Conservation (phyloP, 139 green algal species). For the Chlamydomonas sphaeroides region DNA sequence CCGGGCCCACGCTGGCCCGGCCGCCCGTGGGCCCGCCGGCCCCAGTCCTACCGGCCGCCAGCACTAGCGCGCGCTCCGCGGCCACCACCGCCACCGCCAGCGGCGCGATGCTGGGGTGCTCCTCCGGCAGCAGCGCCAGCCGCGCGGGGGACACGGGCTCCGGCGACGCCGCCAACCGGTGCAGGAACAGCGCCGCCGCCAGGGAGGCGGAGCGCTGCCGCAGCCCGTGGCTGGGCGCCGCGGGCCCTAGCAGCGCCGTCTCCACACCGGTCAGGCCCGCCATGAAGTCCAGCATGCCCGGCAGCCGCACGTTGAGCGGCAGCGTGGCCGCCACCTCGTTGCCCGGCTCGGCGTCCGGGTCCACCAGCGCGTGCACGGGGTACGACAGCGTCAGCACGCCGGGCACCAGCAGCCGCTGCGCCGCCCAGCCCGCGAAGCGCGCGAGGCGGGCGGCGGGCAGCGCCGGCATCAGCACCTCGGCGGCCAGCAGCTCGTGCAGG, state of each 20-base stretch:
- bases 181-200: constrained; percentile 20
- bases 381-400: constrained; percentile 16
- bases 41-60: background rate
- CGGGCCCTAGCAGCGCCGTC: constrained; percentile 29
- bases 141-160: constrained; percentile 18
- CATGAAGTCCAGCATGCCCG: constrained; percentile 31
- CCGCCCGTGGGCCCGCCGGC: background rate
- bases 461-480: constrained; percentile 33
- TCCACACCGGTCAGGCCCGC: constrained; percentile 11
- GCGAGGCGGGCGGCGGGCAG: constrained; percentile 20
- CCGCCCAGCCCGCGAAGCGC: constrained; percentile 8
- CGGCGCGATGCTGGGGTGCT: constrained; percentile 21
- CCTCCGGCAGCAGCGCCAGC: constrained; percentile 30
- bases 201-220: background rate
- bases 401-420: constrained; percentile 32
- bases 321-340: constrained; percentile 22
- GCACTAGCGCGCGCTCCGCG: constrained; percentile 25
- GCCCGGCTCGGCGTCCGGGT: constrained; percentile 37
- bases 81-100: constrained; percentile 23
- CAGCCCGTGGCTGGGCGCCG: background rate
- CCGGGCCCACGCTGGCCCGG: too few relatives aligned
- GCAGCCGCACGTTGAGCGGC: constrained; percentile 32
- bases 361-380: constrained; percentile 26
- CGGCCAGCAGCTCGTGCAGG: constrained; percentile 18
- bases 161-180: constrained; percentile 25